A percentile compares a stretch with the other conserved stretches of the same genome.
Conservation (phyloP, 768 basidiomycete species). For the Rhizopogon roseolus region DNA sequence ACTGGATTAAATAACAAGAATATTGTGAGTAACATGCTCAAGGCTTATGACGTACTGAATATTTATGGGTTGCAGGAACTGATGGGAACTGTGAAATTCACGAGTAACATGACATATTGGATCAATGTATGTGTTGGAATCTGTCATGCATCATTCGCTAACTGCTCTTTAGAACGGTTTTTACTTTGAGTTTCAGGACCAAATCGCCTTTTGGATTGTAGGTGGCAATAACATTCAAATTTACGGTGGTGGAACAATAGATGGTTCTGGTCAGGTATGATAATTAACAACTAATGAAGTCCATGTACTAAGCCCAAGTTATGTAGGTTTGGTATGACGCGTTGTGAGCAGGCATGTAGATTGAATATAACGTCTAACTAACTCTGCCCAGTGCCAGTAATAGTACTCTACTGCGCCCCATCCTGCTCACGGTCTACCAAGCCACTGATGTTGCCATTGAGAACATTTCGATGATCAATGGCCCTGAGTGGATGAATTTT, state of each 20-base stretch:
- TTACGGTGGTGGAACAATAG: constrained; percentile 60
- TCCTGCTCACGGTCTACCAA: constrained; percentile 51
- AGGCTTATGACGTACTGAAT: background rate
- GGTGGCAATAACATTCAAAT: constrained; percentile 44
- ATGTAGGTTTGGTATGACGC: constrained; percentile 51
- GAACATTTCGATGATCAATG: constrained; percentile 43
- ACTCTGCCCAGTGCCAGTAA: constrained; percentile 33
- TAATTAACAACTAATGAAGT: background rate
- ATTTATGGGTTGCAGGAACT: constrained; percentile 31
- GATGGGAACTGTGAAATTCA: constrained; percentile 47
- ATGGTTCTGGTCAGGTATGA: constrained; percentile 58
- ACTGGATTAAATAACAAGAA: constrained; percentile 45
- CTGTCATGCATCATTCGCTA: background rate
- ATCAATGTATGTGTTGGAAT: constrained; percentile 31
- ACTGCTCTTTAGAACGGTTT: constrained; percentile 39
- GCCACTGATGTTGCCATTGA: constrained; percentile 42
- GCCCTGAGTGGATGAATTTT: constrained; percentile 51
- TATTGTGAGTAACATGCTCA: constrained; percentile 32
- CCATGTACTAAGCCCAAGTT: background rate
- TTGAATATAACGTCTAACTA: background rate
- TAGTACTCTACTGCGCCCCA: constrained; percentile 45
- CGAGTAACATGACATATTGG: constrained; percentile 50
- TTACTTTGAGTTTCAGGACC: constrained; percentile 48
- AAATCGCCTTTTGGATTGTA: constrained; percentile 51
- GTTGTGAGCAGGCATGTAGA: constrained; percentile 27